Conservation (phyloP, 2,329 filamentous ascomycete species). For the Apiospora malaysiana region DNA sequence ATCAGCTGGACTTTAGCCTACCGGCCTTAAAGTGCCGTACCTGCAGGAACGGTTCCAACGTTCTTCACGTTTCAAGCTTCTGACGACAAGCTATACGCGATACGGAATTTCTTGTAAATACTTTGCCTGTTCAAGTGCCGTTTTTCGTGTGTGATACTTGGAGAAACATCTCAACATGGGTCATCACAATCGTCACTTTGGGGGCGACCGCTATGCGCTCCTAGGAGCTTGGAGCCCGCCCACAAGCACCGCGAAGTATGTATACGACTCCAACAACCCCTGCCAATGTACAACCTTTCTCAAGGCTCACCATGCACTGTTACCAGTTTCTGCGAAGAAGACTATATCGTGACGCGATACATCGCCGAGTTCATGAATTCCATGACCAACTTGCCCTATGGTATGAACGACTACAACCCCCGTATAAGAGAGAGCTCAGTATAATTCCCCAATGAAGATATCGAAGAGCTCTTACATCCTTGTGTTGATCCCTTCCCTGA, state of each 20-base stretch:
- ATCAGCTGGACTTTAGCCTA: neutral
- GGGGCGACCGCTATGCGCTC: slow-evolving; percentile 41
- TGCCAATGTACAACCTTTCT: neutral
- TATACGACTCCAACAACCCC: neutral
- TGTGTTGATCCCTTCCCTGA: neutral
- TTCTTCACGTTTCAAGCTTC: neutral
- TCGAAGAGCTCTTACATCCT: neutral
- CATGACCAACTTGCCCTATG: slow-evolving; percentile 55
- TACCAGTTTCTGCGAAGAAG: slow-evolving; percentile 51
- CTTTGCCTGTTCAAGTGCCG: neutral
- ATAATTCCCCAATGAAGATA: neutral
- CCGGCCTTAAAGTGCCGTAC: slow-evolving; percentile 11
- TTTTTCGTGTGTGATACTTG: neutral
- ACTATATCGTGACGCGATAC: slow-evolving; percentile 58
- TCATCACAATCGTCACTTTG: slow-evolving; percentile 46
- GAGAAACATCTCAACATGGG: slow-evolving; percentile 31
- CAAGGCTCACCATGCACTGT: neutral
- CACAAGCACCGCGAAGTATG: slow-evolving; percentile 47
- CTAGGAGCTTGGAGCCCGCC: slow-evolving; percentile 46
- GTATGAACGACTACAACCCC: slow-evolving; percentile 38
- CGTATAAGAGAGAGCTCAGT: neutral
- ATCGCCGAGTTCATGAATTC: slow-evolving; percentile 61
- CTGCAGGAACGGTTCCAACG: neutral
- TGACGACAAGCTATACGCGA: neutral
- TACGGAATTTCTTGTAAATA: neutral